Conservation (phyloP, 192 early-diverging fungal genomes). For the Cetraspora pellucida region DNA sequence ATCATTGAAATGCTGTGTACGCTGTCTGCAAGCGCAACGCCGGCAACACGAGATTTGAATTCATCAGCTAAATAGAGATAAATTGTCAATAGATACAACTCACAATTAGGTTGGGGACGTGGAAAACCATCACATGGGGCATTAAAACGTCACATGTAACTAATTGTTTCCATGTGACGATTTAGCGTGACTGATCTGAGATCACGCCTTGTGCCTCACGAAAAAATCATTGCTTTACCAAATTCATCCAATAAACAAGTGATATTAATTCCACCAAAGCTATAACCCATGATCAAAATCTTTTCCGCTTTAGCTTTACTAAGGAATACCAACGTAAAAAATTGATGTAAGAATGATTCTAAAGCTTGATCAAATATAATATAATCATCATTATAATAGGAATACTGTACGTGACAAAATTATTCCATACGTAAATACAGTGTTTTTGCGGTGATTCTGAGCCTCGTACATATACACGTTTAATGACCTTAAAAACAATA, state of each 20-base stretch:
- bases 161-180: too few relatives aligned
- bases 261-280: conserved; percentile 27
- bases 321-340: neutral
- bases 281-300: conserved; percentile 21
- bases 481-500: neutral
- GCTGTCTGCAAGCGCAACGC: conserved; percentile 24
- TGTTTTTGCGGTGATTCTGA: conserved; percentile 35
- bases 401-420: conserved; percentile 32
- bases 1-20: conserved; percentile 13
- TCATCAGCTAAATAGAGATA: conserved; percentile 5
- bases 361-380: neutral
- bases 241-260: neutral
- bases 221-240: neutral
- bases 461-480: neutral
- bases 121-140: too few relatives aligned
- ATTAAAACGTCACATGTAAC: too few relatives aligned
- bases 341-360: neutral
- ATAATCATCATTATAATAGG: neutral
- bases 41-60: conserved; percentile 14
- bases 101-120: too few relatives aligned
- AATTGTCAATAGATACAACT: neutral
- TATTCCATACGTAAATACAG: conserved; percentile 38
- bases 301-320: neutral
- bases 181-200: too few relatives aligned
- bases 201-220: too few relatives aligned